Base-by-base conservation (phyloP, 169 alveolate species). In the Eimeria maxima region DNA sequence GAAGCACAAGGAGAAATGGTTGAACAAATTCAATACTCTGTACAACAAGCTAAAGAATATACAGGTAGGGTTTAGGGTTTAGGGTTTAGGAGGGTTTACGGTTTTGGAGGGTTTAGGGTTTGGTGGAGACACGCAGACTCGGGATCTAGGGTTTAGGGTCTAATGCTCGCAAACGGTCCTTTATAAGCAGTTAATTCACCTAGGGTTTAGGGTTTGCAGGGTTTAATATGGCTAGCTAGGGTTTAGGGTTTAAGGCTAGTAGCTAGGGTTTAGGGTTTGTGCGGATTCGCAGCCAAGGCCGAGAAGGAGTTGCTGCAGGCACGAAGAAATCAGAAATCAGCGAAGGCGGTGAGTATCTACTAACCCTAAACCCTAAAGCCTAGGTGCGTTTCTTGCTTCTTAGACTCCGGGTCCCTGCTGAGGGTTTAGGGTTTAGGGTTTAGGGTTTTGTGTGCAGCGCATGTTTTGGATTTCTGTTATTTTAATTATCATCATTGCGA, bases 1-100 rank as follows among this genome's bases (percentile, higher is more conserved):
- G 97, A 96, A 67, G 95, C 80, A 47, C 98, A 97, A 91, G 98
- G 98, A 13, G 98, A 97, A 88, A 81, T 97, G 97, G 69, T 97
- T 47, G 98, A 97, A 80, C 97, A 97, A 76, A 97, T 97, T 7
- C 97, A 95, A 65, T 97, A 95, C 86, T 90, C 97, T 42, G 98
- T 97, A 8, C 84, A 92, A 11, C 71, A 71, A 78, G 98, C 98
- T 18, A 93, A 50, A 33, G 98, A 97, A 44, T 97, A 97, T 84
- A 95, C 97, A 33, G 97, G 96, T 95, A 95, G 81, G 94, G 95
- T 86, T 33, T 50, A 27, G 74, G 74, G 74, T n/a, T 65, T 65
- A 65, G 74, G 74, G 74, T 65, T 65, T 65, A 65, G 74, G 74
- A n/a, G n/a, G n/a, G n/a, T n/a, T n/a, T n/a, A n/a, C n/a, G n/a